These are phyloP conservation scores for Ophioceras dolichostomum DNA, from an alignment of 2,329 filamentous ascomycete species.

Conservation along the genomic window DNA sequence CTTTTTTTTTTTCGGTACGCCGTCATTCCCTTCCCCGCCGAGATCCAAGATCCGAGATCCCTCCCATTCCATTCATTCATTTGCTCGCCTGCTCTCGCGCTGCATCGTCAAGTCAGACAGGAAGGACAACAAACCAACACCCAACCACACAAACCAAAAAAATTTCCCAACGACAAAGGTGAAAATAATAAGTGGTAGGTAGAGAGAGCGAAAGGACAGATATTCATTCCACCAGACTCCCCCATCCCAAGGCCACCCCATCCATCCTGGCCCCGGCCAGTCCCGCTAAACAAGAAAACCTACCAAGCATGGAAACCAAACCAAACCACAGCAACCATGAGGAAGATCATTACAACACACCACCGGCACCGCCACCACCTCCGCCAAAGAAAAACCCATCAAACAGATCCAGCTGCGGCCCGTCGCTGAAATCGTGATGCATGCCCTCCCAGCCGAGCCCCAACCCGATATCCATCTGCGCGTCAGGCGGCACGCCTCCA, in stretches of 20 bases:
- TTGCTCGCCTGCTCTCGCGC: no score
- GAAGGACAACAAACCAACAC: no score
- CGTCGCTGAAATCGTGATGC: slow-evolving; percentile 49
- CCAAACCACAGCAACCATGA: no score
- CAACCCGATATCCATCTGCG: slow-evolving; percentile 51
- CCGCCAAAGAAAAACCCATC: slow-evolving; percentile 63
- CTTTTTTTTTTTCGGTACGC: no score
- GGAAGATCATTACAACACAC: slow-evolving; percentile 1
- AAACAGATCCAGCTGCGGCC: slow-evolving; percentile 53
- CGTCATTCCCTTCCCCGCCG: no score
- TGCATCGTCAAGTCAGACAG: no score
- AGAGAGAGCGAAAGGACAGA: not conserved
- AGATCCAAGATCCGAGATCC: no score
- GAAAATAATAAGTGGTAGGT: not conserved
- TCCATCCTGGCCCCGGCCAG: not conserved
- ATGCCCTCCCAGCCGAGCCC: slow-evolving; percentile 53
- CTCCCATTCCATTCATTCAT: no score
- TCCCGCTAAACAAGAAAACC: not conserved
- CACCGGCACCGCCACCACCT: slow-evolving; percentile 25
- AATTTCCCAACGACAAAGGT: no score
- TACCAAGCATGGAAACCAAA: no score
- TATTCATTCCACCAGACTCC: not conserved
- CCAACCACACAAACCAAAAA: no score
- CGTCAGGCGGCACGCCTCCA: slow-evolving; percentile 17
- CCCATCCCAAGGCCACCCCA: not conserved